Conservation (phyloP, 176 grass and related monocot species). For the Urochloa ruziziensis region DNA sequence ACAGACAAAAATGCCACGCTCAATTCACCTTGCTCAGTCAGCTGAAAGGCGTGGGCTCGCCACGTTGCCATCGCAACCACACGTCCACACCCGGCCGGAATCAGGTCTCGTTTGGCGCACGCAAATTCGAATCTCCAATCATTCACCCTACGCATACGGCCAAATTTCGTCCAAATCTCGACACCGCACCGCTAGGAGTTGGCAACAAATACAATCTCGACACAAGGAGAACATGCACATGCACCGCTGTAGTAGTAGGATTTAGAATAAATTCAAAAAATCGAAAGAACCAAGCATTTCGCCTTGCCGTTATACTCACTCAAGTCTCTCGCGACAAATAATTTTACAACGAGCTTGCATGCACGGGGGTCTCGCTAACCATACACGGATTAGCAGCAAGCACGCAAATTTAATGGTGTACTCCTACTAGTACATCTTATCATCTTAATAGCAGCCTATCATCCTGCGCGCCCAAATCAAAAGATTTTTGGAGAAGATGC, state of each 20-base stretch:
- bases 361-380: background rate
- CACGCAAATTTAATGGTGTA: background rate
- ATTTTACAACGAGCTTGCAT: slow-evolving; percentile 29
- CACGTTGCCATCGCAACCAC: background rate
- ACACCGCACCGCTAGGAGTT: background rate
- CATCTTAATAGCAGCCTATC: background rate
- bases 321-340: background rate
- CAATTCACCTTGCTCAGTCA: background rate
- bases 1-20: background rate
- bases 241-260: background rate
- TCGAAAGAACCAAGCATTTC: slow-evolving; percentile 26
- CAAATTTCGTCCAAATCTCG: background rate
- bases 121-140: slow-evolving; percentile 27
- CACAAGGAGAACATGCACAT: background rate
- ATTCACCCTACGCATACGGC: background rate
- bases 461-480: slow-evolving; percentile 19
- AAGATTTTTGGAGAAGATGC: too few species aligned
- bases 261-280: background rate
- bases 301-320: slow-evolving; percentile 17
- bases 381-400: background rate
- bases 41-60: background rate
- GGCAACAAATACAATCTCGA: background rate
- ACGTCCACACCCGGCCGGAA: background rate
- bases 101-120: background rate
- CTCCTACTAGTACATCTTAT: background rate